phyloP scores from a whole-genome alignment of 1,284 basidiomycete species.

The Hymenochaete sp. region DNA sequence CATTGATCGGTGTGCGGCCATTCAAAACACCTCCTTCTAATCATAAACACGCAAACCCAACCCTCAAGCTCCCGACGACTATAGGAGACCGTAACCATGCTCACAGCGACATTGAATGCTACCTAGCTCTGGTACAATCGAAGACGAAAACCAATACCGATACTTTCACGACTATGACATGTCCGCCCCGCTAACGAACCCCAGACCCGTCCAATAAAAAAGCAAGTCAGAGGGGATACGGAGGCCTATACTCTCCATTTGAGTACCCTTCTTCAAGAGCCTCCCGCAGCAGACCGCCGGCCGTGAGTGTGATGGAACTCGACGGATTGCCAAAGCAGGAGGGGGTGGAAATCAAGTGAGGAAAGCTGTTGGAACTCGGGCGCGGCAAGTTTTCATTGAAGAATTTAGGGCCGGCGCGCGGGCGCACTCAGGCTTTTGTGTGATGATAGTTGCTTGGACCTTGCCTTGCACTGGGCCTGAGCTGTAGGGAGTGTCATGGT shows the following conservation, averaged over 20 bases:
- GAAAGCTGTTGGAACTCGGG: too few species aligned
- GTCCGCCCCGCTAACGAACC: conserved; percentile 83
- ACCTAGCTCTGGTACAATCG: neutral
- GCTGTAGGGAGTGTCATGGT: too few species aligned
- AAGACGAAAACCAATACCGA: conserved; percentile 18
- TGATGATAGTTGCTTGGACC: too few species aligned
- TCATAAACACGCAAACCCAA: neutral
- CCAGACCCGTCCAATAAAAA: conserved; percentile 43
- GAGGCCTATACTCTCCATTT: conserved; percentile 78
- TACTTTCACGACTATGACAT: conserved; percentile 27
- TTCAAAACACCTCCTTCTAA: conserved; percentile 4
- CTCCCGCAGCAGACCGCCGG: conserved; percentile 52
- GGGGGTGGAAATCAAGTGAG: conserved; percentile 42
- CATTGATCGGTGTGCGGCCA: too few species aligned
- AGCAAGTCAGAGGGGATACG: conserved; percentile 68
- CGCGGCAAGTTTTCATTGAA: too few species aligned
- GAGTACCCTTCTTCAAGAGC: conserved; percentile 82
- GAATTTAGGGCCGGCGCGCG: too few species aligned
- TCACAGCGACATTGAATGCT: neutral
- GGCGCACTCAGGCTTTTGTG: too few species aligned
- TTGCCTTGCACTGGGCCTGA: too few species aligned
- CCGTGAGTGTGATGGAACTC: conserved; percentile 35
- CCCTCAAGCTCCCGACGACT: neutral
- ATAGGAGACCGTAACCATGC: too few species aligned
- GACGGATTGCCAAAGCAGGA: conserved; percentile 48